Evolutionary conservation across 2,329 filamentous ascomycete species (phyloP), one percentile per base, ranked within the genome.

Genomic region (Cladorrhinum sp.): DNA sequence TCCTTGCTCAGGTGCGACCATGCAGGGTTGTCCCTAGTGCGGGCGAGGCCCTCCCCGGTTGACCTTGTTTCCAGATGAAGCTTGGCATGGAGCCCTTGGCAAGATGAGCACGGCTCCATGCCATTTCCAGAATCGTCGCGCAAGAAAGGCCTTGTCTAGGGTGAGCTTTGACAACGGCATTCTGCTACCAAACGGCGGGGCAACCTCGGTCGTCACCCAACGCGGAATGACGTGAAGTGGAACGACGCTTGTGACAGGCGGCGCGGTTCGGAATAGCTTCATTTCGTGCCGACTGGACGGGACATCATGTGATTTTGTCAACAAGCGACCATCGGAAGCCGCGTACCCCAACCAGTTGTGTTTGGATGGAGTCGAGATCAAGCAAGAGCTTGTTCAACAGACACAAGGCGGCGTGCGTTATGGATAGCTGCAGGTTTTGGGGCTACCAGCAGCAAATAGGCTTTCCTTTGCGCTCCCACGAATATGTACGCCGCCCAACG

Each of bases 401-500:
- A 9, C 33, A 36, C 33, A 36, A 36, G 33, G 49, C 30, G 10
- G n/a, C 28, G 39, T 28, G 54, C 55, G 50, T 9, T 16, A 33
- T 63, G 62, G 64, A 53, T 60, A 62, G 62, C 62, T 26, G 42
- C 62, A 64, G 62, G 30, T 30, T 24, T 57, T 21, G 23, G 57
- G 57, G 64, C 55, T 63, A 62, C 58, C 60, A 51, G 54, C 61
- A 64, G 65, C 42, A 63, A 62, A 59, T 55, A 53, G 63, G 26
- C 56, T 58, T 58, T 33, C 52, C 48, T 57, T 58, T 58, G 58
- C 59, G 57, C 55, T 53, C 20, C 58, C 56, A 63, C 63, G 59
- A 65, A 64, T 60, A 65, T 64, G 63, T 64, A 62, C 18, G 62
- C 42, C 62, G 55, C 60, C 65, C 50, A 65, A 61, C 50, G 51